phyloP scores from a whole-genome alignment of 1,139 yeast genomes.

The Pichia sp. region DNA sequence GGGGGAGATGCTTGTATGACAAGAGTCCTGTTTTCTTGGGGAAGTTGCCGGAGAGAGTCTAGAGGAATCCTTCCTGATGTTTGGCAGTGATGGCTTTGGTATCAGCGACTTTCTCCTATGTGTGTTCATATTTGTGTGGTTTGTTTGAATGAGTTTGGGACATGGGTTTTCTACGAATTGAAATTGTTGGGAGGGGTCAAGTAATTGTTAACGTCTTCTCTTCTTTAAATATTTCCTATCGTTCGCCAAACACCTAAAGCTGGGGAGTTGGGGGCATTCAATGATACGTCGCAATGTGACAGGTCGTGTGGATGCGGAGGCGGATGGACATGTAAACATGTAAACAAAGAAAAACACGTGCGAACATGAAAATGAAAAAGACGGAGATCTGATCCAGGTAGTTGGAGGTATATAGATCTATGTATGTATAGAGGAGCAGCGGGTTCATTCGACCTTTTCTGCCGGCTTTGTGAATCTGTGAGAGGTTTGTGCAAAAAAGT shows the following conservation, averaged over 20 bases:
- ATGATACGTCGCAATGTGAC: background rate
- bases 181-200: too few relatives aligned
- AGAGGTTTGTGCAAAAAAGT: conserved; percentile 1
- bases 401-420: background rate
- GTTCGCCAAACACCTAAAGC: too few relatives aligned
- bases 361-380: background rate
- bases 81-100: conserved; percentile 8
- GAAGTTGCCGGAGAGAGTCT: conserved; percentile 11
- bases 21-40: conserved; percentile 6
- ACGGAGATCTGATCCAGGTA: background rate
- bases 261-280: background rate
- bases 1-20: background rate
- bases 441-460: background rate
- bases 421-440: background rate
- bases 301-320: background rate
- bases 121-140: background rate
- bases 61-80: background rate
- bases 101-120: conserved; percentile 12
- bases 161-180: too few relatives aligned
- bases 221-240: too few relatives aligned
- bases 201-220: too few relatives aligned
- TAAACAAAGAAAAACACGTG: background rate
- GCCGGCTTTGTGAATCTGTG: background rate
- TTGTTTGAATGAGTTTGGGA: too few relatives aligned
- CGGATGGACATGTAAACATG: background rate